These are phyloP conservation scores for Chlamydomonas schloesseri DNA, from an alignment of 139 green algal species.

Conservation along the genomic window DNA sequence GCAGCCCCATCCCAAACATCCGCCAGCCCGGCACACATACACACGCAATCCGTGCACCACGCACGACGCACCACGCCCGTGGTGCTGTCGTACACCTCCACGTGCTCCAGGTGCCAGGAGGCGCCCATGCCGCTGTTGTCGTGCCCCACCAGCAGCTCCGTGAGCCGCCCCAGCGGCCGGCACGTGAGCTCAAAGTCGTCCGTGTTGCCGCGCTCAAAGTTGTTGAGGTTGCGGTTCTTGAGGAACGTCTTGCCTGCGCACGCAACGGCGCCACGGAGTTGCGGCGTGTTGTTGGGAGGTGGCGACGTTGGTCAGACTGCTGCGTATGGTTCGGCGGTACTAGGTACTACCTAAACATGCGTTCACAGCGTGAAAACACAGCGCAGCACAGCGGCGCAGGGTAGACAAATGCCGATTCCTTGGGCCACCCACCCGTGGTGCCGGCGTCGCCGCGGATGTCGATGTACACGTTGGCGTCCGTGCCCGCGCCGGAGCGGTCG, in stretches of 20 bases:
- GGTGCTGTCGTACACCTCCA: constrained; percentile 47
- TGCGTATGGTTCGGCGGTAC: too few relatives aligned
- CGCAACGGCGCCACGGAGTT: too few relatives aligned
- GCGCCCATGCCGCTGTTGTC: constrained; percentile 59
- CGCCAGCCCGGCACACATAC: too few relatives aligned
- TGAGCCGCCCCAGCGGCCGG: constrained; percentile 40
- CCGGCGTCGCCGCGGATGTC: constrained; percentile 57
- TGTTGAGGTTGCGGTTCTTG: constrained; percentile 29
- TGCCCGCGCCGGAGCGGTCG: constrained; percentile 64
- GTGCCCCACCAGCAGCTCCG: constrained; percentile 59
- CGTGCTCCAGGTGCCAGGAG: constrained; percentile 62
- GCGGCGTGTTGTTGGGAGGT: neutral
- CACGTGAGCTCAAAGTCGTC: constrained; percentile 36
- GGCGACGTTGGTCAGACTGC: too few relatives aligned
- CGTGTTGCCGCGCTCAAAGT: constrained; percentile 56
- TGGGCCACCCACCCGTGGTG: constrained; percentile 38
- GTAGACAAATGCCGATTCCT: too few relatives aligned
- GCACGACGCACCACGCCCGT: constrained; percentile 45
- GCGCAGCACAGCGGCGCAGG: too few relatives aligned
- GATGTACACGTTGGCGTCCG: constrained; percentile 67
- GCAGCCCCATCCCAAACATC: too few relatives aligned
- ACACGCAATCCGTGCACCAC: neutral
- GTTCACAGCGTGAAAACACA: too few relatives aligned
- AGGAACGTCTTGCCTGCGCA: constrained; percentile 48
- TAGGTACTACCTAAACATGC: too few relatives aligned